phyloP scores from a whole-genome alignment of 768 basidiomycete species.

The Trametes cinnabarina region DNA sequence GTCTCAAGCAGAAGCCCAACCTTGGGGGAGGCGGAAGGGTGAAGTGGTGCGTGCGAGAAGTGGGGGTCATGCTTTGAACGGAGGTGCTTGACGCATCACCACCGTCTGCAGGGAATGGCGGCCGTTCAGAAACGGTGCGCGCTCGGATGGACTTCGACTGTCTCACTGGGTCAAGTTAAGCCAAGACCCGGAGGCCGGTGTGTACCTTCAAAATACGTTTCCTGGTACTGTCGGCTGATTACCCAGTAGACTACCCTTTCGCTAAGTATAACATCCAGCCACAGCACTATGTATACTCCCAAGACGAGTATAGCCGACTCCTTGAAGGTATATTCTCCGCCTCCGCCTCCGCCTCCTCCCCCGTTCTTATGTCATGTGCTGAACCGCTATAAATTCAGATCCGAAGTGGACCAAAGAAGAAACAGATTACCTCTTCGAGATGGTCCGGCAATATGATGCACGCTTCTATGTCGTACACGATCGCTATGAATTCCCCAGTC shows the following conservation, averaged over 20 bases:
- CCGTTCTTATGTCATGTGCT: no score
- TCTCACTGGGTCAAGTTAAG: slow-evolving; percentile 80
- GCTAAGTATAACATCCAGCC: slow-evolving; percentile 77
- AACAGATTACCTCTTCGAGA: slow-evolving; percentile 85
- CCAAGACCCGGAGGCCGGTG: slow-evolving; percentile 55
- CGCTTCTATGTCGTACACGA: slow-evolving; percentile 91
- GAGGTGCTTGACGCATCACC: not conserved
- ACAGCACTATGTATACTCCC: slow-evolving; percentile 66
- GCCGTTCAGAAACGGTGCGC: slow-evolving; percentile 68
- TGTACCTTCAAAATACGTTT: slow-evolving; percentile 17
- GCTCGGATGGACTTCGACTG: slow-evolving; percentile 66
- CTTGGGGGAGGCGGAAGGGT: slow-evolving; percentile 58
- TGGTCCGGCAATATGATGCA: slow-evolving; percentile 79
- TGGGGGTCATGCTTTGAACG: not conserved
- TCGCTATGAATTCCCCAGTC: slow-evolving; percentile 75
- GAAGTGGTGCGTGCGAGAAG: slow-evolving; percentile 59
- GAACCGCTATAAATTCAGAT: no score
- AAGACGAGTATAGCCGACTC: slow-evolving; percentile 83
- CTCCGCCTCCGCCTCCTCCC: no score
- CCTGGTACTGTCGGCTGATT: not conserved
- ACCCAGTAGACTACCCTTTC: slow-evolving; percentile 77
- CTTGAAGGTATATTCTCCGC: slow-evolving; percentile 81
- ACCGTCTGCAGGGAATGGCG: slow-evolving; percentile 64
- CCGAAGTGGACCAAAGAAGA: slow-evolving; percentile 89
- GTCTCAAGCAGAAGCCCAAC: slow-evolving; percentile 84